Conservation (phyloP, 1,284 basidiomycete genomes). For the Cutaneotrichosporon sp. region DNA sequence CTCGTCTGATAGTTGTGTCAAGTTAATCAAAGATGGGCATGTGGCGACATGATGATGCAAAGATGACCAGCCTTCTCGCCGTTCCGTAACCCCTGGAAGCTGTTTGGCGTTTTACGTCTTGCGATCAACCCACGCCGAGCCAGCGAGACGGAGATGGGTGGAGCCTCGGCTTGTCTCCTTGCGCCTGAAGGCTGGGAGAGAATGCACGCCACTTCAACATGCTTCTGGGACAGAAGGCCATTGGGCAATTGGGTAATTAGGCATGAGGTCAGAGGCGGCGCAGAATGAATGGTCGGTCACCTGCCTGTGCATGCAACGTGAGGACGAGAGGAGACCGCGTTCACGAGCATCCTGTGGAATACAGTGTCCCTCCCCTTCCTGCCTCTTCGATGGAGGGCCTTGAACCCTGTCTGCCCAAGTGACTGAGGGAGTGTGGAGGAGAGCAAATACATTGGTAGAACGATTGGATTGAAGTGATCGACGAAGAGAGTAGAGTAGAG, state of each 20-base stretch:
- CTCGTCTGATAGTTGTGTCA: neutral
- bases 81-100: neutral
- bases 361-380: no score
- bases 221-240: neutral
- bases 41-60: neutral
- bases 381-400: no score
- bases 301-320: no score
- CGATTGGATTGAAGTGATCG: no score
- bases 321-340: no score
- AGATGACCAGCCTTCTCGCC: neutral
- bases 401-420: no score
- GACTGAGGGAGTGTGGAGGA: no score
- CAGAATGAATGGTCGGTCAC: no score
- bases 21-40: neutral
- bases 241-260: neutral
- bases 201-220: neutral
- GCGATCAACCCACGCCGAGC: neutral
- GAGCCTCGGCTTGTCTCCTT: neutral
- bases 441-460: no score
- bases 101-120: constrained; percentile 1
- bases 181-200: no score
- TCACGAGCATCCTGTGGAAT: no score
- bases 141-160: neutral
- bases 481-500: no score
- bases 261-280: neutral